Conservation (phyloP, 495 filamentous ascomycete genomes). For the Penicillium ochrochloron region DNA sequence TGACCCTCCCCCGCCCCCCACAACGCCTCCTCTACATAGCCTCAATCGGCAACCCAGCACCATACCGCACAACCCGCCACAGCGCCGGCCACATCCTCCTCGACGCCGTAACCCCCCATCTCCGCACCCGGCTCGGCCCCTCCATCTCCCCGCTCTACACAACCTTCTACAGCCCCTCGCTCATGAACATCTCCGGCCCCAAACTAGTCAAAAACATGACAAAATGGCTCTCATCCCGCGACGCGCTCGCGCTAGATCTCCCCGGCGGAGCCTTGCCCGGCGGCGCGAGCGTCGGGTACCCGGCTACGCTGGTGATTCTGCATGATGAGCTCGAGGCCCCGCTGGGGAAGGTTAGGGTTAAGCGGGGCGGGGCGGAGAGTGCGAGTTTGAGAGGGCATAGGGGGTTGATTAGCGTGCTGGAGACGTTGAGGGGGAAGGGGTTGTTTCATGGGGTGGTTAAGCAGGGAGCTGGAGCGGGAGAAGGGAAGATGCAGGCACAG, state of each 20-base stretch:
- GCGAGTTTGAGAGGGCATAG: slow-evolving; percentile 74
- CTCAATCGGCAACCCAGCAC: slow-evolving; percentile 71
- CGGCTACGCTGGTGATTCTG: slow-evolving; percentile 66
- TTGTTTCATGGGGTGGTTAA: slow-evolving; percentile 28
- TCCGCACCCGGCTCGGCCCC: slow-evolving; percentile 50
- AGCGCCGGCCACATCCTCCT: slow-evolving; percentile 78
- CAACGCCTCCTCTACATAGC: slow-evolving; percentile 63
- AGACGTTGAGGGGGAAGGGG: slow-evolving; percentile 46
- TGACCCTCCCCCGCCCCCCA: slow-evolving; percentile 20
- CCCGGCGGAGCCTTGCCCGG: background rate
- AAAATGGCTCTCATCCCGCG: slow-evolving; percentile 52
- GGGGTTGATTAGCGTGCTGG: slow-evolving; percentile 71
- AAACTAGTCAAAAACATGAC: slow-evolving; percentile 44
- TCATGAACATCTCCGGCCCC: slow-evolving; percentile 76
- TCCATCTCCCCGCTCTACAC: slow-evolving; percentile 57
- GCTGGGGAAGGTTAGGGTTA: slow-evolving; percentile 67
- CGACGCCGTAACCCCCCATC: slow-evolving; percentile 49
- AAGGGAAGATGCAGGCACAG: background rate
- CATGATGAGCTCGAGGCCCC: slow-evolving; percentile 82
- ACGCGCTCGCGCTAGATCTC: slow-evolving; percentile 37
- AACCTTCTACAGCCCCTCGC: slow-evolving; percentile 67
- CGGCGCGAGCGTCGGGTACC: background rate
- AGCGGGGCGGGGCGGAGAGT: slow-evolving; percentile 52
- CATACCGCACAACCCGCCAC: slow-evolving; percentile 75
- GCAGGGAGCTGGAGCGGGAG: background rate